Conservation (phyloP, 2,329 filamentous ascomycete genomes). For the Niveomyces coronatus region DNA sequence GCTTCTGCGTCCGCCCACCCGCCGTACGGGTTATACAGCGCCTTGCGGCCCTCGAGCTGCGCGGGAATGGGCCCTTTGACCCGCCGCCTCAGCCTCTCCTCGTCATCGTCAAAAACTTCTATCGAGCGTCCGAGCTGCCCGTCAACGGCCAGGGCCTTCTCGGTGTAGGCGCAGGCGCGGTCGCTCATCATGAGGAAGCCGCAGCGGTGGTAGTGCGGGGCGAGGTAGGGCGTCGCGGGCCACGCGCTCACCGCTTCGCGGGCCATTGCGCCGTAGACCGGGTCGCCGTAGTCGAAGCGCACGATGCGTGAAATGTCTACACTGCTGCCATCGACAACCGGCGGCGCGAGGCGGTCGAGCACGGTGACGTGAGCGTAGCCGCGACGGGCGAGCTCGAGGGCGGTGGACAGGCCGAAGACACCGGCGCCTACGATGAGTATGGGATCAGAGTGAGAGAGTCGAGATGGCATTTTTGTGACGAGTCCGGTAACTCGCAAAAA, state of each 20-base stretch:
- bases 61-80: constrained; percentile 15
- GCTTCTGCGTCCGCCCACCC: constrained; percentile 24
- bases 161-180: constrained; percentile 13
- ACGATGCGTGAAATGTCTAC: constrained; percentile 32
- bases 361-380: constrained; percentile 25
- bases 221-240: constrained; percentile 17
- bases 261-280: constrained; percentile 51
- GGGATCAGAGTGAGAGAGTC: constrained; percentile 11
- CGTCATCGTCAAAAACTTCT: constrained; percentile 18
- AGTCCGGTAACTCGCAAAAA: too few relatives aligned
- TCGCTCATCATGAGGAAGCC: constrained; percentile 23
- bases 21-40: constrained; percentile 19
- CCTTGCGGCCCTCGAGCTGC: constrained; percentile 14
- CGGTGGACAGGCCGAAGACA: constrained; percentile 21
- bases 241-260: constrained; percentile 19
- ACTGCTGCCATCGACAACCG: constrained; percentile 27
- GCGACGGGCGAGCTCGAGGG: constrained; percentile 16
- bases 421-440: constrained; percentile 22
- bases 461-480: too few relatives aligned
- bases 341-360: constrained; percentile 25
- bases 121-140: constrained; percentile 13
- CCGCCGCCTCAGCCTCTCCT: constrained; percentile 10
- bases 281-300: constrained; percentile 51
- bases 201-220: constrained; percentile 21
- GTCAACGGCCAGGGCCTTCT: constrained; percentile 12